Evolutionary conservation across 441 rosid species (phyloP).

Genomic region (Brassica balearica): DNA sequence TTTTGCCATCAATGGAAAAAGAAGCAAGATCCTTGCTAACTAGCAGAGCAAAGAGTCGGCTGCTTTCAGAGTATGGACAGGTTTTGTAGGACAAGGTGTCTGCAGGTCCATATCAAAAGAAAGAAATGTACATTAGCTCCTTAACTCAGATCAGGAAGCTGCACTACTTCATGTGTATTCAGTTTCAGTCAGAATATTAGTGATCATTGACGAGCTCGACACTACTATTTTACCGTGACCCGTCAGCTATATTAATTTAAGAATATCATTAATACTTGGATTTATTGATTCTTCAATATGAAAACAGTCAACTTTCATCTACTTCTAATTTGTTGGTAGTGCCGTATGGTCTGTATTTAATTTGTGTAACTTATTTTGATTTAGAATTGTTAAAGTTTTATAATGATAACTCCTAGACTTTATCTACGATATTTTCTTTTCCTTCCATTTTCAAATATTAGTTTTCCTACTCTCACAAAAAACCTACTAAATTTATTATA

Average conservation of each 20-base stretch:
- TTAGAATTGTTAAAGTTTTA: background rate
- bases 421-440: background rate
- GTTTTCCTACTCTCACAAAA: too few species aligned
- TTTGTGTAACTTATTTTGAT: too few species aligned
- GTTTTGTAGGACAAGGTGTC: conserved; percentile 88
- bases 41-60: conserved; percentile 63
- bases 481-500: too few species aligned
- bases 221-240: too few species aligned
- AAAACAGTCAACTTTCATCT: background rate
- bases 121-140: conserved; percentile 66
- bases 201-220: conserved; percentile 52
- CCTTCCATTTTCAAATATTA: background rate
- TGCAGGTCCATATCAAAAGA: conserved; percentile 84
- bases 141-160: conserved; percentile 78
- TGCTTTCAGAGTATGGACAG: conserved; percentile 52
- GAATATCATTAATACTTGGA: background rate
- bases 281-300: background rate
- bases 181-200: background rate
- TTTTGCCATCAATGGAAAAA: conserved; percentile 94
- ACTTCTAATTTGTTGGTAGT: background rate
- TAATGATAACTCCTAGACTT: background rate
- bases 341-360: background rate
- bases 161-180: conserved; percentile 50
- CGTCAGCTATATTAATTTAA: too few species aligned
- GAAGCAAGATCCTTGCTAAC: conserved; percentile 88